phyloP scores from a whole-genome alignment of 164 flowering plant genomes.

The Annona cherimola region DNA sequence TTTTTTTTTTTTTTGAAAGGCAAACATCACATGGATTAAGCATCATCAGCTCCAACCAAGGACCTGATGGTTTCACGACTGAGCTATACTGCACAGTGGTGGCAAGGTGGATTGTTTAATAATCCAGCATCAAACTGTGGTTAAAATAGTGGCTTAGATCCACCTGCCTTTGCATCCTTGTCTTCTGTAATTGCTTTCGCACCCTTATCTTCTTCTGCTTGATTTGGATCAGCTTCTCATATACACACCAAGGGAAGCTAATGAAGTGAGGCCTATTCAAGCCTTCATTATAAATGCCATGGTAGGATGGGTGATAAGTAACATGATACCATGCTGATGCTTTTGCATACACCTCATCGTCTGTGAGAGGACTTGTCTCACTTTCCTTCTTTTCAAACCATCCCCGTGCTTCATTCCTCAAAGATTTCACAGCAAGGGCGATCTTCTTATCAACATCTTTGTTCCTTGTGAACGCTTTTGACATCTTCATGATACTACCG shows the following conservation, averaged over 20 bases:
- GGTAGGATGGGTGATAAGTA: constrained; percentile 65
- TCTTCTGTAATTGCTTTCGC: background rate
- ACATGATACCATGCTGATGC: constrained; percentile 95
- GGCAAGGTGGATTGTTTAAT: too few relatives aligned
- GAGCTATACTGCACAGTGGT: too few relatives aligned
- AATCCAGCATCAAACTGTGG: too few relatives aligned
- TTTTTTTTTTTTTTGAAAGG: too few relatives aligned
- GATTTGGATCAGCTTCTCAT: constrained; percentile 61
- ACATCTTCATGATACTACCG: constrained; percentile 55
- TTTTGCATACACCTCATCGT: constrained; percentile 41
- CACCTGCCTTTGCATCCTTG: too few relatives aligned
- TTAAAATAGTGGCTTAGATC: too few relatives aligned
- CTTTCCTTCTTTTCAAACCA: constrained; percentile 49
- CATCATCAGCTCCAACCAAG: too few relatives aligned
- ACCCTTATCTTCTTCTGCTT: constrained; percentile 23
- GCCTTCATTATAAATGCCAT: constrained; percentile 53
- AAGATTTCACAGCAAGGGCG: constrained; percentile 47
- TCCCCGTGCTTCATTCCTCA: constrained; percentile 63
- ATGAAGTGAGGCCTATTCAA: constrained; percentile 54
- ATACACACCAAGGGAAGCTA: constrained; percentile 88
- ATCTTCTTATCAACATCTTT: constrained; percentile 57
- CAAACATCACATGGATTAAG: too few relatives aligned
- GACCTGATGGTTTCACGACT: too few relatives aligned
- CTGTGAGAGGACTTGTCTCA: constrained; percentile 2
- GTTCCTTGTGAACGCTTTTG: constrained; percentile 44